Conservation (phyloP, 1,284 basidiomycete species). For the Veloporphyrellus conicus region DNA sequence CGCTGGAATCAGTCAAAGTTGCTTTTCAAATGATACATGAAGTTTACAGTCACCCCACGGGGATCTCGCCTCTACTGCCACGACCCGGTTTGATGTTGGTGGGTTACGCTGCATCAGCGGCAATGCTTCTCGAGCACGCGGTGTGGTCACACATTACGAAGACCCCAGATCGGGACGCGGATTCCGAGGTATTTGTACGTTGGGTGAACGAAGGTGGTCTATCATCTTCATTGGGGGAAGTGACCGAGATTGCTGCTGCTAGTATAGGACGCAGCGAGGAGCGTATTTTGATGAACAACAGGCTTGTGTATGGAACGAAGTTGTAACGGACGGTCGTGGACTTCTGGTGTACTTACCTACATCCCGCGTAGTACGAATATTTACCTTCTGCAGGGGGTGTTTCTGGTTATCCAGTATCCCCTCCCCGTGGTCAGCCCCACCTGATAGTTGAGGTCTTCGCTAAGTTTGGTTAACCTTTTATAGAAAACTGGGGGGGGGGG, state of each 20-base stretch:
- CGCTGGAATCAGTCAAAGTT: conserved; percentile 33
- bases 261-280: conserved; percentile 24
- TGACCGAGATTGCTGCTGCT: conserved; percentile 35
- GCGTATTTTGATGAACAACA: conserved; percentile 35
- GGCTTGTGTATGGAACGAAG: conserved; percentile 14
- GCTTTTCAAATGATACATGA: conserved; percentile 33
- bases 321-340: no score
- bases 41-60: conserved; percentile 16
- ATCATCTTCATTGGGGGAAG: conserved; percentile 38
- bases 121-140: conserved; percentile 63
- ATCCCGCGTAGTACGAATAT: no score
- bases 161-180: conserved; percentile 36
- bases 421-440: no score
- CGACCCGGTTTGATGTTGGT: conserved; percentile 56
- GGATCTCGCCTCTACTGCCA: conserved; percentile 43
- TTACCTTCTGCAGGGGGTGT: no score
- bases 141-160: conserved; percentile 47
- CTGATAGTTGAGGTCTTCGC: no score
- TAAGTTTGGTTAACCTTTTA: no score
- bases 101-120: conserved; percentile 47
- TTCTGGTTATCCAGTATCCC: no score
- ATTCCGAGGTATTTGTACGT: conserved; percentile 51
- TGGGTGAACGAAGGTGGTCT: conserved; percentile 58
- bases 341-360: no score
- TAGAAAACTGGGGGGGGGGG: no score